Percentiles rank a stretch among this genome's conserved stretches.
Conservation (phyloP, 2,329 filamentous ascomycete species). For the Thelonectria rubi region DNA sequence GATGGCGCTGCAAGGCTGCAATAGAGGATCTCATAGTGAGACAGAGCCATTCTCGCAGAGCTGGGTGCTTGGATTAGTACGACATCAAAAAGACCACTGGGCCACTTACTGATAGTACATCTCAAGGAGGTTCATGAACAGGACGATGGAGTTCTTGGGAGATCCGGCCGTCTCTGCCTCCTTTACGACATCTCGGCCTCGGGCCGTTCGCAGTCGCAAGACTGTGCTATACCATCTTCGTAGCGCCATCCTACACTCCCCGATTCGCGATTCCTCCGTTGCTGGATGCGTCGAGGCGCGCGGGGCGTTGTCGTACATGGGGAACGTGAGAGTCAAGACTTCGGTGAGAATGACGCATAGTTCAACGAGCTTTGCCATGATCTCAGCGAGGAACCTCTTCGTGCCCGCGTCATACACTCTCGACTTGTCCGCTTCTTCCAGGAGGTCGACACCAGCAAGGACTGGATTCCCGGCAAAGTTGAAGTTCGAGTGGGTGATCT, state of each 20-base stretch:
- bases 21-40: slow-evolving; percentile 37
- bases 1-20: slow-evolving; percentile 25
- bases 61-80: not conserved
- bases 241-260: slow-evolving; percentile 34
- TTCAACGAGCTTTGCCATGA: slow-evolving; percentile 18
- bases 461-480: slow-evolving; percentile 16
- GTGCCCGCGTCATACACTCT: slow-evolving; percentile 18
- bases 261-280: slow-evolving; percentile 15
- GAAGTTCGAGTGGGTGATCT: slow-evolving; percentile 25
- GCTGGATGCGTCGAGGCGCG: slow-evolving; percentile 9
- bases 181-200: slow-evolving; percentile 24
- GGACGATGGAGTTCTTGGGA: slow-evolving; percentile 24
- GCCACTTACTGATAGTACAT: slow-evolving; percentile 41
- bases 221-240: slow-evolving; percentile 35
- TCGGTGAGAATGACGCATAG: slow-evolving; percentile 26
- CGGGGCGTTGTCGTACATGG: slow-evolving; percentile 20
- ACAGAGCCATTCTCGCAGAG: slow-evolving; percentile 34
- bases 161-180: slow-evolving; percentile 17
- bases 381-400: slow-evolving; percentile 18
- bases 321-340: slow-evolving; percentile 20
- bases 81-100: accelerated
- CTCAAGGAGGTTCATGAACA: slow-evolving; percentile 39
- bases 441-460: slow-evolving; percentile 12
- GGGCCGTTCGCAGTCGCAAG: slow-evolving; percentile 23
- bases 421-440: slow-evolving; percentile 18